Base-by-base conservation (phyloP, 306 rosid species). In the Geum urbanum region DNA sequence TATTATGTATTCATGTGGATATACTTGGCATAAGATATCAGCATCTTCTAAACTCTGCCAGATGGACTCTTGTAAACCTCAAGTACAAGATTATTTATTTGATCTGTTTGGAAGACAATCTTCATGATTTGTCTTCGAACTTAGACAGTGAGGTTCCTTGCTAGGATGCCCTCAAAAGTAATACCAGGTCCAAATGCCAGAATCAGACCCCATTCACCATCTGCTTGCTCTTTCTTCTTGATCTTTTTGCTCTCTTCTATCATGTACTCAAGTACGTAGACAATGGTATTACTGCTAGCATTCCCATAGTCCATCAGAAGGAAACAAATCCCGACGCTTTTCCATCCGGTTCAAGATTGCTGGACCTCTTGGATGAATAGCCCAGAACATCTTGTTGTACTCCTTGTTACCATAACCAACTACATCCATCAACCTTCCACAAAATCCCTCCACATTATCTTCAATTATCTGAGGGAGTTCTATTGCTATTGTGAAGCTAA, bases 161-260 rank as follows among this genome's bases (percentile, higher is more conserved):
- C 92, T 56, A 92, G 77, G 75, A 89, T 89, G 18, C 98, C 97
- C 78, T 91, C 97, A 43, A 91, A 85, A 74, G 96, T 85, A 50
- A 91, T 80, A 48, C 99, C 96, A 15, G 97, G 97, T 83, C 97
- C 99, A 79, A 94, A 94, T 16, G 95, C 97, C 82, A 91, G 85
- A 6, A 94, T 88, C 77, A 94, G 72, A 18, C 97, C 97, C 97
- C 97, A 88, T 69, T 86, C 92, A 66, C 45, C 71, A 51, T 58
- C 77, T 71, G 35, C 91, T 51, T 74, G 63, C 2, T 71, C 87
- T 55, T 47, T 82, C 76, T 75, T 73, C 72, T 73, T 88, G 39
- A 46, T 78, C 80, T 81, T 87, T 47, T 72, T 79, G 49, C 78
- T 70, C 69, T 94, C 92, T 67, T 91, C 96, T 11, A 91, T 50